Conservation (phyloP, 1,284 basidiomycete genomes). For the Ustilago bromivora region DNA sequence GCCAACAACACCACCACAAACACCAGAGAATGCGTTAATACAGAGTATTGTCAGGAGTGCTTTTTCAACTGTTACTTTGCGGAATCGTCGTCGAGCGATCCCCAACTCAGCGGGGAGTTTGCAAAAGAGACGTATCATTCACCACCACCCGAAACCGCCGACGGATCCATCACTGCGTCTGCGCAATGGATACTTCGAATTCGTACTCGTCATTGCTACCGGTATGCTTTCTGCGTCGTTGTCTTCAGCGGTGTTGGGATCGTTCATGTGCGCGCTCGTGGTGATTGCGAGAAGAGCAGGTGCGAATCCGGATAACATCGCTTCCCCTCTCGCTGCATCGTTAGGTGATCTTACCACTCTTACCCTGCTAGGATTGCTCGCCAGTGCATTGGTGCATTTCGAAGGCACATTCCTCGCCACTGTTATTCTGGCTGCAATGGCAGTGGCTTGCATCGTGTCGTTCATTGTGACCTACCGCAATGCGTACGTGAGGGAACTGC, state of each 20-base stretch:
- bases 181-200: slow-evolving; percentile 72
- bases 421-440: slow-evolving; percentile 76
- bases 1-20: slow-evolving; percentile 17
- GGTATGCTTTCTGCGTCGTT: slow-evolving; percentile 88
- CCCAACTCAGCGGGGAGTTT: slow-evolving; percentile 10
- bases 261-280: slow-evolving; percentile 90
- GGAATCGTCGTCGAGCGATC: slow-evolving; percentile 36
- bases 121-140: slow-evolving; percentile 60
- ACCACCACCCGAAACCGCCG: slow-evolving; percentile 65
- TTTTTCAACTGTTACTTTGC: slow-evolving; percentile 32
- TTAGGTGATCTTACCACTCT: slow-evolving; percentile 90
- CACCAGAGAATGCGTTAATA: slow-evolving; percentile 41
- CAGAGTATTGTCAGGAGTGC: slow-evolving; percentile 29
- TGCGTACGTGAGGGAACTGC: slow-evolving; percentile 77
- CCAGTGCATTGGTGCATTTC: slow-evolving; percentile 67
- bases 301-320: slow-evolving; percentile 94
- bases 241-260: slow-evolving; percentile 83
- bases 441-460: slow-evolving; percentile 75
- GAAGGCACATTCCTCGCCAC: slow-evolving; percentile 70
- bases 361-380: slow-evolving; percentile 69
- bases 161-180: slow-evolving; percentile 62
- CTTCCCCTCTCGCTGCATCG: slow-evolving; percentile 90
- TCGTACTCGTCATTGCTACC: slow-evolving; percentile 87
- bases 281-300: slow-evolving; percentile 81
- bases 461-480: slow-evolving; percentile 76